Evolutionary conservation across 192 early-diverging fungal species (phyloP), one percentile per base, ranked within the genome.

Genomic region (Chytriomyces sp.): DNA sequence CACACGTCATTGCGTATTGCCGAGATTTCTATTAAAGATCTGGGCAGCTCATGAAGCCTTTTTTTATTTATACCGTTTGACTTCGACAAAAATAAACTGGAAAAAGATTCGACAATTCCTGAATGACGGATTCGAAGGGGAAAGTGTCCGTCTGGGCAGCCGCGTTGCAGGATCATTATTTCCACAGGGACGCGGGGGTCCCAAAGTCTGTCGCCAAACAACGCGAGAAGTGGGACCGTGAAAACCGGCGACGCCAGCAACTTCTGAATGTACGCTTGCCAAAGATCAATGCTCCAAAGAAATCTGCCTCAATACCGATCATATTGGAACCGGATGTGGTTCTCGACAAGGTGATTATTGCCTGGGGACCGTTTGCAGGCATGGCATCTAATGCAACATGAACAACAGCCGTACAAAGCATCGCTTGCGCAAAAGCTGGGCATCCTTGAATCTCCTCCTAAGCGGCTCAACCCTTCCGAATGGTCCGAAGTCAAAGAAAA

Each of bases 1-100:
- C 84, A 87, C 65, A 87, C 87, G 7, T 63, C 81, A 10, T 61
- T 89, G 61, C 46, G 87, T n/a, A 77, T 89, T 18, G 28, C 65
- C 16, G 81, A 82, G 50, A 84, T 88, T 50, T 46, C 75, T 6
- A 84, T 88, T 47, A 83, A 84, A 24, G 69, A 81, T 49, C 20
- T 66, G 59, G 64, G 60, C 61, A 45, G 13, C 61, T 9, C 13
- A 62, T 77, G 47, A 73, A 23, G 62, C 13, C 16, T 43, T 16
- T 64, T 70, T 23, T 26, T 73, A 66, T 73, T 73, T 64, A 11
- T 64, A 20, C 18, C 20, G 2, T 57, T 13, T 57, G 53, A 57
- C 53, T 57, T 57, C 0, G 53, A 1, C 16, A 57, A 57, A 68
- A 68, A 46, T 18, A 35, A 47, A 45, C 13, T 68, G 67, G 28